Conservation (phyloP, 176 grass and related monocot genomes). For the Musa schizocarpa region DNA sequence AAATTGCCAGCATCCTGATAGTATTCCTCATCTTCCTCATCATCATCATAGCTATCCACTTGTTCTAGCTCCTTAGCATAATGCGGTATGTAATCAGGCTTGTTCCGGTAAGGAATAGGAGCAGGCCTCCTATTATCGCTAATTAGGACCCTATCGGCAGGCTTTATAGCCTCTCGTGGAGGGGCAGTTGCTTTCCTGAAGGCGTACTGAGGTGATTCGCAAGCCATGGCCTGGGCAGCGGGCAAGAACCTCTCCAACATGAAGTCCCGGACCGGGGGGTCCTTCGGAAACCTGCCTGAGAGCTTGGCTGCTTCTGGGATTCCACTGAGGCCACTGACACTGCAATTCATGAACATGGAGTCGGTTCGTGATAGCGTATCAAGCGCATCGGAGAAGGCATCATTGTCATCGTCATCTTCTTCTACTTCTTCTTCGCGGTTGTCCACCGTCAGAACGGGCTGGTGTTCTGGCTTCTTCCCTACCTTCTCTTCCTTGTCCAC, state of each 20-base stretch:
- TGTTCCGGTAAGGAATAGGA: slow-evolving; percentile 56
- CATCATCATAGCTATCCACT: slow-evolving; percentile 27
- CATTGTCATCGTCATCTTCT: slow-evolving; percentile 46
- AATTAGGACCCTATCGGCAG: not conserved
- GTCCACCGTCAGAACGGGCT: not conserved
- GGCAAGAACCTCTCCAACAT: slow-evolving; percentile 91
- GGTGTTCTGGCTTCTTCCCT: slow-evolving; percentile 1
- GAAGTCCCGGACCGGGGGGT: slow-evolving; percentile 36
- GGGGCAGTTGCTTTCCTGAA: slow-evolving; percentile 44
- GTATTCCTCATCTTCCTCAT: slow-evolving; percentile 42
- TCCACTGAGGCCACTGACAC: slow-evolving; percentile 81
- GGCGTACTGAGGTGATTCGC: slow-evolving; percentile 66
- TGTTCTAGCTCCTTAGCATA: slow-evolving; percentile 30
- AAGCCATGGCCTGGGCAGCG: slow-evolving; percentile 70
- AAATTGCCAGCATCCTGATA: slow-evolving; percentile 43
- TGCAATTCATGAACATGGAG: slow-evolving; percentile 92
- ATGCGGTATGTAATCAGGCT: slow-evolving; percentile 48
- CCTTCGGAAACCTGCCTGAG: slow-evolving; percentile 2
- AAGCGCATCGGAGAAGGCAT: slow-evolving; percentile 81
- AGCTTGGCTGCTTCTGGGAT: slow-evolving; percentile 5
- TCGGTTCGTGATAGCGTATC: slow-evolving; percentile 71
- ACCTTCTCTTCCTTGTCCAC: slow-evolving; percentile 9
- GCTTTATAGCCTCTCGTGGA: not conserved
- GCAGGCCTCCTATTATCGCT: slow-evolving; percentile 31
- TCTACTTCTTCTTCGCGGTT: slow-evolving; percentile 11